These are phyloP conservation scores for Serendipita indica DNA, from an alignment of 768 basidiomycete genomes.

Conservation along the genomic window DNA sequence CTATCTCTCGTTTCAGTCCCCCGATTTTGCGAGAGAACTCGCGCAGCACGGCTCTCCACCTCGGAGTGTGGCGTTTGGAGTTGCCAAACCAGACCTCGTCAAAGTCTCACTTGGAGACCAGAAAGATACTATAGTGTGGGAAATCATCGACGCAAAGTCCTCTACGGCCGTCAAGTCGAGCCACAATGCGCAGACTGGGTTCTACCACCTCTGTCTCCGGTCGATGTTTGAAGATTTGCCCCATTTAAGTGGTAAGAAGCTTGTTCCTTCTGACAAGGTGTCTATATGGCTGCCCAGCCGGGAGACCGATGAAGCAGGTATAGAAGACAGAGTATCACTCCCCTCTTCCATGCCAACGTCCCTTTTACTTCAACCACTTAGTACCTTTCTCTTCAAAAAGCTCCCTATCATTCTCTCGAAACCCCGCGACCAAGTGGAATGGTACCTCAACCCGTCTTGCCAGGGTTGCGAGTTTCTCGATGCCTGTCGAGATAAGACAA, in stretches of 20 bases:
- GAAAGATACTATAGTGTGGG: constrained; percentile 24
- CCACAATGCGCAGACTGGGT: constrained; percentile 39
- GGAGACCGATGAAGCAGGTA: constrained; percentile 20
- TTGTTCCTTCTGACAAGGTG: constrained; percentile 24
- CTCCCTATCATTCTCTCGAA: constrained; percentile 28
- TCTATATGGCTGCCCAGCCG: constrained; percentile 33
- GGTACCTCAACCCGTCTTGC: constrained; percentile 39
- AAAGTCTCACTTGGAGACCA: constrained; percentile 26
- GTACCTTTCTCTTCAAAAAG: constrained; percentile 30
- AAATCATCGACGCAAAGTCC: constrained; percentile 37
- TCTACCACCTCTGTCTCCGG: constrained; percentile 33
- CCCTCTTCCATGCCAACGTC: constrained; percentile 24
- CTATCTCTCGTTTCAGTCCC: constrained; percentile 31
- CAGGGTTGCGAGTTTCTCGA: constrained; percentile 29
- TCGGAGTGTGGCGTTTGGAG: constrained; percentile 27
- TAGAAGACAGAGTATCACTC: constrained; percentile 24
- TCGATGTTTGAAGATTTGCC: constrained; percentile 25
- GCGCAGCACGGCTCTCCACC: constrained; percentile 19
- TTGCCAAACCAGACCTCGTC: constrained; percentile 36
- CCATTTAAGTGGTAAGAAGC: constrained; percentile 13
- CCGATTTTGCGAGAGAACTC: constrained; percentile 26
- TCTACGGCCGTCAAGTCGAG: constrained; percentile 34
- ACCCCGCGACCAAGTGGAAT: constrained; percentile 25
- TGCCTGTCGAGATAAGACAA: constrained; percentile 25
- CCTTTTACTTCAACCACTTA: constrained; percentile 28